Conservation (phyloP, 495 filamentous ascomycete species). For the Trypethelium eluteriae region DNA sequence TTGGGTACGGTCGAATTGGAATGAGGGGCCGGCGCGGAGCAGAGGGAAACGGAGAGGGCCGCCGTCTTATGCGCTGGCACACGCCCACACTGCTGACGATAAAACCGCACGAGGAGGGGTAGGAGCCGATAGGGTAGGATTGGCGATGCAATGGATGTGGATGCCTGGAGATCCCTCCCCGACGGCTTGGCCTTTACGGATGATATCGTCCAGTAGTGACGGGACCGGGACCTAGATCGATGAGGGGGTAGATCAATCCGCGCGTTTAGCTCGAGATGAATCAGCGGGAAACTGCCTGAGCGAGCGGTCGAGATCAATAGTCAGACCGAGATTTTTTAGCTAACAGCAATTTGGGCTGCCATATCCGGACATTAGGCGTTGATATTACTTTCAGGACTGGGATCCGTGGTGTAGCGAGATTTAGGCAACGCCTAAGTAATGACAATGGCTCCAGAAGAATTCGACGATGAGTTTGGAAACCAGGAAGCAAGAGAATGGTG, state of each 20-base stretch:
- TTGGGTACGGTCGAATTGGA: neutral
- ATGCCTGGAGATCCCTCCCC: neutral
- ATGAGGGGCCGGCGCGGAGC: neutral
- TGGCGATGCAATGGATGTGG: neutral
- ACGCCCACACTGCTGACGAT: neutral
- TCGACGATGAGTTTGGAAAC: too few species aligned
- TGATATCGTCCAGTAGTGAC: too few species aligned
- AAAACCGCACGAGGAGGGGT: neutral
- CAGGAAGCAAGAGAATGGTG: too few species aligned
- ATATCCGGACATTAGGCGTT: too few species aligned
- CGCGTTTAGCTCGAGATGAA: too few species aligned
- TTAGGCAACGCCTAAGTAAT: too few species aligned
- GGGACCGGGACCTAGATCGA: too few species aligned
- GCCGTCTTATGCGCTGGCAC: slow-evolving; percentile 11
- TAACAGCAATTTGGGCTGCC: neutral
- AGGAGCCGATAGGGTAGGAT: neutral
- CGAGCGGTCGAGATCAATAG: too few species aligned
- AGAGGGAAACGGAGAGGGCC: neutral
- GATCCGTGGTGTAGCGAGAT: neutral
- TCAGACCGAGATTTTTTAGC: too few species aligned
- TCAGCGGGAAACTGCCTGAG: too few species aligned
- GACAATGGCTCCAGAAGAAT: too few species aligned
- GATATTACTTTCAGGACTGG: neutral
- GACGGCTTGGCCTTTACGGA: neutral
- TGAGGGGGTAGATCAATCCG: too few species aligned